phyloP scores from a whole-genome alignment of 257 asterid genomes.

The Ligustrum vulgare region DNA sequence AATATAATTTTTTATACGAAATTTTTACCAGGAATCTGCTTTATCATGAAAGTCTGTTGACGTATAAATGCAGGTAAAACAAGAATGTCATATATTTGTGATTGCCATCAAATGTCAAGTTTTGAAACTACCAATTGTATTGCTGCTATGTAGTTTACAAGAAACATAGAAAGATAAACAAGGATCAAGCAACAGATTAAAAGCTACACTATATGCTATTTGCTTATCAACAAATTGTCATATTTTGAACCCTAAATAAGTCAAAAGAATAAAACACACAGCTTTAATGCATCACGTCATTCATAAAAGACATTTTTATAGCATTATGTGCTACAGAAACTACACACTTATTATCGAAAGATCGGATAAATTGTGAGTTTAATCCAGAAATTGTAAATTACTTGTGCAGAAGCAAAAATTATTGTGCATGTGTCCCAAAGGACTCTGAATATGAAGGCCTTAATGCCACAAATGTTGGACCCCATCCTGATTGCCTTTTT shows the following conservation, averaged over 20 bases:
- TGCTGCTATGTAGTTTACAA: neutral
- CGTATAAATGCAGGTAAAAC: neutral
- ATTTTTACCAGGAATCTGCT: slow-evolving; percentile 6
- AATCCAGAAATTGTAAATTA: neutral
- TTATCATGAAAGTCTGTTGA: neutral
- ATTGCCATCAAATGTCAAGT: neutral
- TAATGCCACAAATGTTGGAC: neutral
- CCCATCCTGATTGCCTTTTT: neutral
- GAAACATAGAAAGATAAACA: neutral
- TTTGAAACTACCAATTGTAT: neutral
- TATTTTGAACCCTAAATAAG: neutral
- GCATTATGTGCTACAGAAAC: neutral
- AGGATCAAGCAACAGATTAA: neutral
- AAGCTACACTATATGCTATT: neutral
- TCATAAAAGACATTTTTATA: neutral
- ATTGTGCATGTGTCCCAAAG: neutral
- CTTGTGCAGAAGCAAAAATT: neutral
- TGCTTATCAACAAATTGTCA: neutral
- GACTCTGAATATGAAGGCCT: neutral
- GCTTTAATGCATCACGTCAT: neutral
- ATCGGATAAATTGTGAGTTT: neutral
- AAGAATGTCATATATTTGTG: neutral
- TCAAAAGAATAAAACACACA: neutral
- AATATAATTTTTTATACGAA: slow-evolving; percentile 25
- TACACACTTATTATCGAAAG: neutral